Percentiles rank a stretch among this genome's conserved stretches.
These are phyloP conservation scores for Neocallimastix lanati DNA, from an alignment of 192 early-diverging fungal species.

Conservation along the genomic window DNA sequence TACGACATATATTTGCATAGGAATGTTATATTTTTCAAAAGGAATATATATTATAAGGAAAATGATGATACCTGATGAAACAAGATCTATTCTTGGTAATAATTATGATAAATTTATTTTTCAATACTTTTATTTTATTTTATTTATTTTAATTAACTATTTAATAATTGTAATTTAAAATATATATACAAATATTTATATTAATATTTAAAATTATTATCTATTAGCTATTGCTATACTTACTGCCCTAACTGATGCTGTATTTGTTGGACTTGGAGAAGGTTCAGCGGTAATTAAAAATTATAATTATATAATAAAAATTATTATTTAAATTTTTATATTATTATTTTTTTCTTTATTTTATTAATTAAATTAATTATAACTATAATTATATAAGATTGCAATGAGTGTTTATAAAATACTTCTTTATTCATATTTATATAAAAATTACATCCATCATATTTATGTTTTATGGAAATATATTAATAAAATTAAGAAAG, in stretches of 20 bases:
- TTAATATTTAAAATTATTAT: no score
- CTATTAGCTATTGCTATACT: not conserved
- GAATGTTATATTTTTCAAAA: not conserved
- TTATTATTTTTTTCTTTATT: not conserved
- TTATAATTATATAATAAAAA: no score
- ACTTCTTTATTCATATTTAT: not conserved
- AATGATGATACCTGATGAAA: not conserved
- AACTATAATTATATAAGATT: not conserved
- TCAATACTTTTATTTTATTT: no score
- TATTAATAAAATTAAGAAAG: not conserved
- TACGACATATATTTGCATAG: not conserved
- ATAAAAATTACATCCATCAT: not conserved
- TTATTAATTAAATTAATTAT: no score
- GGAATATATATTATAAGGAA: not conserved
- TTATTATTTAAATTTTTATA: not conserved
- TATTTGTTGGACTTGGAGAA: not conserved
- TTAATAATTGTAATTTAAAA: no score
- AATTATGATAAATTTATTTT: no score
- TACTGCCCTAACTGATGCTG: not conserved
- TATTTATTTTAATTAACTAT: no score
- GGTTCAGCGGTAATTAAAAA: not conserved
- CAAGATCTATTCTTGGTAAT: not conserved
- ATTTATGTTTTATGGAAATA: not conserved
- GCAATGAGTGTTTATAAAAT: not conserved
- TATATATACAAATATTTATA: no score